Evolutionary conservation across 495 filamentous ascomycete genomes (phyloP).

Genomic region (Cenococcum geophilum): DNA sequence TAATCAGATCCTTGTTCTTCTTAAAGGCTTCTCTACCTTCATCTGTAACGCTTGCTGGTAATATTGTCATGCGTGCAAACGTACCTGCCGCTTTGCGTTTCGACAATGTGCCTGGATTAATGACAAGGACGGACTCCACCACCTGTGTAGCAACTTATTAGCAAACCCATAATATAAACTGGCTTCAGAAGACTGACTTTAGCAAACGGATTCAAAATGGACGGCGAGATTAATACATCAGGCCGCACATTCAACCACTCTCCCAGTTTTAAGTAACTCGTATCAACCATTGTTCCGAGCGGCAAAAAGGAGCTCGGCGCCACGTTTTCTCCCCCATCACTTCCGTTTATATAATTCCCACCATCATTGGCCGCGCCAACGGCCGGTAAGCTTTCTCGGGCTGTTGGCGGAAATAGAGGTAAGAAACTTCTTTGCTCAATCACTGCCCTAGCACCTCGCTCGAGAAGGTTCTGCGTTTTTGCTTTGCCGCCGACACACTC

Average conservation of each 20-base stretch:
- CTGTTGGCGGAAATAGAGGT: slow-evolving; percentile 75
- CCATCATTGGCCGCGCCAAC: background rate
- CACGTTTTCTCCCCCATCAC: slow-evolving; percentile 41
- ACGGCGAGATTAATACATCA: slow-evolving; percentile 80
- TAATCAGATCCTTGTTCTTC: slow-evolving; percentile 48
- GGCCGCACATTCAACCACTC: slow-evolving; percentile 82
- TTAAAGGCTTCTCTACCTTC: slow-evolving; percentile 44
- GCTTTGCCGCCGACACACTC: slow-evolving; percentile 60
- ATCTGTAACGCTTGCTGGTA: slow-evolving; percentile 53
- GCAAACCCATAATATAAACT: slow-evolving; percentile 5
- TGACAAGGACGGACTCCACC: slow-evolving; percentile 73
- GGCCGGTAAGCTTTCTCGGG: slow-evolving; percentile 49
- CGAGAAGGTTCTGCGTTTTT: slow-evolving; percentile 53
- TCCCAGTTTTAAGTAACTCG: slow-evolving; percentile 79
- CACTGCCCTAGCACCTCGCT: slow-evolving; percentile 62
- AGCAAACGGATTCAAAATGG: slow-evolving; percentile 74
- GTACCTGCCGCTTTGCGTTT: slow-evolving; percentile 75
- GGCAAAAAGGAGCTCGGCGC: slow-evolving; percentile 44
- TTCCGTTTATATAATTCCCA: slow-evolving; percentile 15
- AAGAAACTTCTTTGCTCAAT: slow-evolving; percentile 86
- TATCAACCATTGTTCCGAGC: slow-evolving; percentile 70
- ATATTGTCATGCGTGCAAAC: slow-evolving; percentile 68
- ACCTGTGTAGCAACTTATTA: slow-evolving; percentile 48
- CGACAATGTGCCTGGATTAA: slow-evolving; percentile 84
- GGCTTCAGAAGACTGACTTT: slow-evolving; percentile 53